Conservation (phyloP, 257 asterid genomes). For the Salvia miltiorrhiza region DNA sequence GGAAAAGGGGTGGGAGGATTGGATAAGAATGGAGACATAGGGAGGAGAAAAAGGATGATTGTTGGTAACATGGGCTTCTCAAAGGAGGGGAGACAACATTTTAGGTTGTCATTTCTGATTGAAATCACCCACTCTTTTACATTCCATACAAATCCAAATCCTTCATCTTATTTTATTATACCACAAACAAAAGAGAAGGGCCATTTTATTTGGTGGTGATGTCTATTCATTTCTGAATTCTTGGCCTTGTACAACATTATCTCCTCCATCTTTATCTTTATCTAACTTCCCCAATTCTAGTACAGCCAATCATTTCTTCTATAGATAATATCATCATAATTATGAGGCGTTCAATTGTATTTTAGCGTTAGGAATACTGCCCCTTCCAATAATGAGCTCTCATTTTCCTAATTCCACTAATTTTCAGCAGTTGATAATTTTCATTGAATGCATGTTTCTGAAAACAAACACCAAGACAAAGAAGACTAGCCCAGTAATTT, state of each 20-base stretch:
- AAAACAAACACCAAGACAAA: too few species aligned
- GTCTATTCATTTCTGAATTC: conserved; percentile 19
- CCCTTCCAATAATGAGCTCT: not conserved
- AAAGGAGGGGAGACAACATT: conserved; percentile 45
- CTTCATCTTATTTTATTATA: too few species aligned
- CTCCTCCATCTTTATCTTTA: conserved; percentile 1
- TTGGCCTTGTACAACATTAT: not conserved
- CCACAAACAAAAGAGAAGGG: not conserved
- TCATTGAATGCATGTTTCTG: too few species aligned
- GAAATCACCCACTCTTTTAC: not conserved
- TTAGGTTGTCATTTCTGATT: conserved; percentile 29
- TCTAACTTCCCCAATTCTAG: not conserved
- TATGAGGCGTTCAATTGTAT: not conserved
- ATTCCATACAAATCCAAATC: not conserved
- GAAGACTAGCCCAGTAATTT: too few species aligned
- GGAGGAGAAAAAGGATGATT: conserved; percentile 27
- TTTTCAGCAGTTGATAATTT: not conserved
- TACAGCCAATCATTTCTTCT: not conserved
- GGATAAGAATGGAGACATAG: conserved; percentile 35
- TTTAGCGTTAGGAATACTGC: not conserved
- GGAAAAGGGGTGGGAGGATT: conserved; percentile 7
- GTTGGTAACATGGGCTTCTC: conserved; percentile 57
- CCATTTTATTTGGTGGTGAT: conserved; percentile 17
- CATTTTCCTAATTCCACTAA: not conserved
- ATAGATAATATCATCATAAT: not conserved